Evolutionary conservation across 495 filamentous ascomycete genomes (phyloP), one percentile per base, ranked within the genome.

Genomic region (Neurospora sp.): DNA sequence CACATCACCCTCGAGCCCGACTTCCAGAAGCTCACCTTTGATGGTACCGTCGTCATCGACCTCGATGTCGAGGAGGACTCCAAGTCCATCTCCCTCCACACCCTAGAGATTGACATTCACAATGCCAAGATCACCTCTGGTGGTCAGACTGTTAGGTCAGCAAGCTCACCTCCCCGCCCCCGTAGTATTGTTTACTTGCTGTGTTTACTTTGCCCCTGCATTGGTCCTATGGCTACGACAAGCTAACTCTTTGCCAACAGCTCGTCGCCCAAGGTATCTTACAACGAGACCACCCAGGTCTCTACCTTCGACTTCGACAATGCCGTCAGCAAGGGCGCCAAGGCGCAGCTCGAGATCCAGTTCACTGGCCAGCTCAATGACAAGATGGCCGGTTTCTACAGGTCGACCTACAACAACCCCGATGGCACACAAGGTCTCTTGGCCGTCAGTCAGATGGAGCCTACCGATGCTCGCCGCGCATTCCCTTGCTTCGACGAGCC

Each of bases 31-130:
- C 89, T 92, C 79, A 91, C 86, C 66, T 94, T 92, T 79, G 83
- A 92, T 54, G 92, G 92, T 46, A 88, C 83, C 71, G 90, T 92
- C 12, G 82, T 86, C 37, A 91, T 94, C 78, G 88, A 91, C 76
- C 89, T 99, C 77, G 91, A 97, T 79, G 91, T 98, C 42, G 86
- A 87, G 73, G 93, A 97, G 79, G 92, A 96, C 76, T 92, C 93
- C 75, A 93, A 86, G 76, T 93, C 93, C 35, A 91, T 99, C 78
- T 90, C 93, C 42, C 88, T 99, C 75, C 97, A 99, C 82, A 91
- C 92, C 71, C 84, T 93, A 76, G 92, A 98, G 77, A 86, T 99
- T 76, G 89, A 95, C 35, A 93, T 98, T 76, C 90, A 95, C 79
- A 89, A 86, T 73, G 92, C 91, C 75, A 89, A 87, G 66, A 83